phyloP scores from a whole-genome alignment of 1,139 yeast species.

The Candida glucosophila region DNA sequence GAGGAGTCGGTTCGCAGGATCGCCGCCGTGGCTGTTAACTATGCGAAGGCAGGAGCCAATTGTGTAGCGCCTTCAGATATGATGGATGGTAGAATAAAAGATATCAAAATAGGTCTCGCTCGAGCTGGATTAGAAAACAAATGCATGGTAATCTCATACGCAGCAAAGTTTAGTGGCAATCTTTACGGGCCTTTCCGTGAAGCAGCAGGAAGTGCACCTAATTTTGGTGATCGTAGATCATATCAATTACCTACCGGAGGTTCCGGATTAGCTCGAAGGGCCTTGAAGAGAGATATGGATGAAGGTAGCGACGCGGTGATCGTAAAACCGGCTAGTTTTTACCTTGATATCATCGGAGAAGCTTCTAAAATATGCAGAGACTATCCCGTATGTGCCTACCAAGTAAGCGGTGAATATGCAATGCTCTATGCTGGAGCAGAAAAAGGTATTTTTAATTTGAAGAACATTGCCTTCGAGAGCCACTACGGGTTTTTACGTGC shows the following conservation, averaged over 20 bases:
- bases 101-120: constrained; percentile 78
- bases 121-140: constrained; percentile 82
- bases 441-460: constrained; percentile 84
- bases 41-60: constrained; percentile 92
- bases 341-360: constrained; percentile 82
- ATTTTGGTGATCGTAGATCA: constrained; percentile 83
- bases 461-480: constrained; percentile 83
- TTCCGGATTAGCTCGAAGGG: constrained; percentile 89
- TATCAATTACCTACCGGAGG: constrained; percentile 95
- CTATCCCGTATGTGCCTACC: constrained; percentile 89
- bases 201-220: constrained; percentile 90
- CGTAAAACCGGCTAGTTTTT: constrained; percentile 95
- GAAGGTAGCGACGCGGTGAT: constrained; percentile 97
- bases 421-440: constrained; percentile 99
- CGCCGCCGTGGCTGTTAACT: constrained; percentile 92
- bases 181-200: constrained; percentile 97
- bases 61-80: constrained; percentile 97
- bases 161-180: constrained; percentile 89
- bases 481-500: constrained; percentile 92
- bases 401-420: constrained; percentile 96
- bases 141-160: constrained; percentile 83
- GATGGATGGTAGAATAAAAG: constrained; percentile 93
- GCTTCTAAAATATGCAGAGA: constrained; percentile 77
- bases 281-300: constrained; percentile 69
- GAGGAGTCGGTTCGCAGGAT: constrained; percentile 70